phyloP scores from a whole-genome alignment of 768 basidiomycete species.

The Tephrocybe sp. region DNA sequence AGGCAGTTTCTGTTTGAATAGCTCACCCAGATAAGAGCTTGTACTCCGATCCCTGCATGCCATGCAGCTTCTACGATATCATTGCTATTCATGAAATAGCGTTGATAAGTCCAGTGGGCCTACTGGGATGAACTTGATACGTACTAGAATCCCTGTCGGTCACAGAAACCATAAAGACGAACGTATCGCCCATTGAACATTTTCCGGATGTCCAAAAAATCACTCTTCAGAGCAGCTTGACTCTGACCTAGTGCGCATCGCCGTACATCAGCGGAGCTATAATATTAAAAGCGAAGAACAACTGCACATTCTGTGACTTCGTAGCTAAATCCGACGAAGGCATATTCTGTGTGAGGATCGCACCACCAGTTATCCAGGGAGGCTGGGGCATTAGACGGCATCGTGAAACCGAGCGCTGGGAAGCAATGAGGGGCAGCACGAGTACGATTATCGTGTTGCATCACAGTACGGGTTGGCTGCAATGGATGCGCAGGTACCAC shows the following conservation, averaged over 20 bases:
- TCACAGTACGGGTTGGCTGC: slow-evolving; percentile 7
- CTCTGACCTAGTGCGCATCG: slow-evolving; percentile 50
- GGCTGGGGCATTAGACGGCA: slow-evolving; percentile 48
- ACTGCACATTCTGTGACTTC: slow-evolving; percentile 61
- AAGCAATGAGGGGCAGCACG: slow-evolving; percentile 17
- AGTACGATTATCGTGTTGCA: slow-evolving; percentile 5
- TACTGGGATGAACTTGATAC: slow-evolving; percentile 11
- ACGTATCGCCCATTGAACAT: slow-evolving; percentile 49
- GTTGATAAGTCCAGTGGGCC: background rate
- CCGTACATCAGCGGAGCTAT: background rate
- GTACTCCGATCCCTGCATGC: slow-evolving; percentile 65
- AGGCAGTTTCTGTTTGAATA: background rate
- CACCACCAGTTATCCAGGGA: slow-evolving; percentile 63
- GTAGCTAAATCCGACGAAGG: slow-evolving; percentile 75
- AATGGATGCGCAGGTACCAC: slow-evolving; percentile 10
- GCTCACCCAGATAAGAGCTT: slow-evolving; percentile 75
- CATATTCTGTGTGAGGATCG: slow-evolving; percentile 58
- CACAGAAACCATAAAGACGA: slow-evolving; percentile 49
- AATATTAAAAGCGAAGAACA: background rate
- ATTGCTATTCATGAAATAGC: slow-evolving; percentile 30
- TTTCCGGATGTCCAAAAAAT: slow-evolving; percentile 9
- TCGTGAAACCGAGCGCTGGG: slow-evolving; percentile 26
- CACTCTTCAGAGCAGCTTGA: slow-evolving; percentile 35
- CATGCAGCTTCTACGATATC: slow-evolving; percentile 68
- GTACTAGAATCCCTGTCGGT: slow-evolving; percentile 44